Evolutionary conservation across 202 grass and related monocot species (phyloP), one percentile per base, ranked within the genome.

Genomic region (Musa balbisiana): DNA sequence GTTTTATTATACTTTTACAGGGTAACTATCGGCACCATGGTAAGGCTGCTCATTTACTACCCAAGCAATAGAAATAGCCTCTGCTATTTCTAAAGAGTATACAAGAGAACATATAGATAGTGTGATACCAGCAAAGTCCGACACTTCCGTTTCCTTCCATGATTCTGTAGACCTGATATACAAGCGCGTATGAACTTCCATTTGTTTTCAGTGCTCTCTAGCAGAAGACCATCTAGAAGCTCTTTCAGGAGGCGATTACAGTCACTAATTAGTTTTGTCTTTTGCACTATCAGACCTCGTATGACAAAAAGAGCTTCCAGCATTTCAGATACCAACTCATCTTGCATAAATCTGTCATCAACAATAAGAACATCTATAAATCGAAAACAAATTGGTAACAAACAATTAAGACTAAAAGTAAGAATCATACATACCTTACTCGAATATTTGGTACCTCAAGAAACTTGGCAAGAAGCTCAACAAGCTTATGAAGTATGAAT

Each of bases 201-300:
- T 80, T 97, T 97, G 79, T 97, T 93, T 76, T 86, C 88, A 52
- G 84, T 86, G 79, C 83, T 98, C 81, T 98, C 94, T 20, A 93
- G 27, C 55, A 98, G 88, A 74, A 98, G 88, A 80, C 86, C 85
- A 83, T 98, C 94, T 66, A 98, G 88, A 72, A 98, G 88, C 43
- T 98, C 94, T 79, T 93, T 98, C 79, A 98, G 76, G 82, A 93
- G 88, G 33, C 81, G 81, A 76, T 89, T 98, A 78, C 94, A 98
- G 76, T 98, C 94, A 75, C 85, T 91, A 84, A 98, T 98, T 76
- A 98, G 81, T 82, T 98, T 98, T 49, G 90, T 93, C 83, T 98
- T 98, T 67, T 98, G 94, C 62, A 98, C 88, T 83, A 98, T 86
- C 68, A 98, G 81, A 52, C 94, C 94, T 73, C 90, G 84, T 79